Percentiles rank a stretch among this genome's conserved stretches.
These are phyloP conservation scores for Wickerhamiella lipophila DNA, from an alignment of 805 yeast genomes.

Conservation along the genomic window DNA sequence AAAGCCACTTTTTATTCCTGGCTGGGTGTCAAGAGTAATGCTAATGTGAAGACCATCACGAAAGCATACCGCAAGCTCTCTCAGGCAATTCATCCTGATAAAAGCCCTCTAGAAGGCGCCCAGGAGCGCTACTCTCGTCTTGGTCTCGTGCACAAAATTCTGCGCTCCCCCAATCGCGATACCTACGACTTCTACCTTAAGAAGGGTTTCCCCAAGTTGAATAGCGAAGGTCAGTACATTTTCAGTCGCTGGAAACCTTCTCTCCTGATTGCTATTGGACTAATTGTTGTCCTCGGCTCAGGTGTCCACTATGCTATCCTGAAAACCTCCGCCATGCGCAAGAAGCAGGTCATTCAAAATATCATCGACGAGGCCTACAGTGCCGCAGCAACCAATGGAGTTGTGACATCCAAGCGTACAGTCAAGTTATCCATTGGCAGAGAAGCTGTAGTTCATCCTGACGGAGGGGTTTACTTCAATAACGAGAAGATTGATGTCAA, in stretches of 20 bases:
- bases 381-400: constrained; percentile 25
- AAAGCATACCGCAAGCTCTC: constrained; percentile 53
- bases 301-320: constrained; percentile 49
- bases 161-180: constrained; percentile 45
- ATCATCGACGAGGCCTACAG: constrained; percentile 26
- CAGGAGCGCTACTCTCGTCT: constrained; percentile 66
- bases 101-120: constrained; percentile 38
- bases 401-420: constrained; percentile 22
- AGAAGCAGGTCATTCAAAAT: constrained; percentile 40
- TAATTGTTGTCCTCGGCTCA: constrained; percentile 33
- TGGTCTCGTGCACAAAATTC: constrained; percentile 60
- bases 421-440: constrained; percentile 24
- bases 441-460: constrained; percentile 27
- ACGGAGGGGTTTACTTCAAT: constrained; percentile 26
- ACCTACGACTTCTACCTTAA: constrained; percentile 74
- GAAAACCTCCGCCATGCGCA: constrained; percentile 42
- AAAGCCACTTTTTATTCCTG: constrained; percentile 57
- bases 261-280: constrained; percentile 35
- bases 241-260: constrained; percentile 60
- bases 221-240: constrained; percentile 48
- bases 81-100: constrained; percentile 76
- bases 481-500: constrained; percentile 22
- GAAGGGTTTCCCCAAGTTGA: constrained; percentile 76
- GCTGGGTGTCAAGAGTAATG: constrained; percentile 27
- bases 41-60: constrained; percentile 24